A percentile compares a stretch with the other conserved stretches of the same genome.
Evolutionary conservation across 2,329 filamentous ascomycete species (phyloP).

Genomic region (Dactylellina drechsleri): DNA sequence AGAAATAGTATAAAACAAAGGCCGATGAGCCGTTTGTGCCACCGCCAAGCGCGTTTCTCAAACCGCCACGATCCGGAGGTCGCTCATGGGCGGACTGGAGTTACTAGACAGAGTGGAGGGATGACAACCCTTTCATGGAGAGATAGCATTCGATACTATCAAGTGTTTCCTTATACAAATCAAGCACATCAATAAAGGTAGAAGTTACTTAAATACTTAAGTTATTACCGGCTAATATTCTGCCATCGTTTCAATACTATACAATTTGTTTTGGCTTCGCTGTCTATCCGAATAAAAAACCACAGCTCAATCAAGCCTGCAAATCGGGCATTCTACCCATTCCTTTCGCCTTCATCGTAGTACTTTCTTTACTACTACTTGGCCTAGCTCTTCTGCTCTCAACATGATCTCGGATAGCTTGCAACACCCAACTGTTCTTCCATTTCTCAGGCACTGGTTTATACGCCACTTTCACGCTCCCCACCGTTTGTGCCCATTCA

Average conservation of each 20-base stretch:
- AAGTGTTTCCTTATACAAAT: too few species aligned
- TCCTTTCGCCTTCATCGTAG: constrained; percentile 26
- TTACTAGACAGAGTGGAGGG: constrained; percentile 13
- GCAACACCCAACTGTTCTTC: constrained; percentile 82
- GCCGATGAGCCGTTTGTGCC: not conserved
- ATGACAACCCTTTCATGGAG: not conserved
- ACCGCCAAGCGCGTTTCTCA: not conserved
- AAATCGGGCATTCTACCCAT: constrained; percentile 51
- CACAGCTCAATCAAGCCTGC: not conserved
- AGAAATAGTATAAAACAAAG: not conserved
- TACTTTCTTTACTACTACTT: constrained; percentile 63
- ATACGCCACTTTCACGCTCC: constrained; percentile 93
- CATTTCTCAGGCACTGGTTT: constrained; percentile 87
- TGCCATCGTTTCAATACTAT: not conserved
- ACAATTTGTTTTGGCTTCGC: not conserved
- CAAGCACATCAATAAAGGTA: too few species aligned
- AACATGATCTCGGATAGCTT: constrained; percentile 82
- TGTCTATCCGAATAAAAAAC: not conserved
- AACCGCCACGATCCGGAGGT: not conserved
- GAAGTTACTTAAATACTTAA: too few species aligned
- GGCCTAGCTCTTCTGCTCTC: constrained; percentile 71
- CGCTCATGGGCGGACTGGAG: not conserved
- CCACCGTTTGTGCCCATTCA: constrained; percentile 97
- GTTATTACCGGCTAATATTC: too few species aligned
- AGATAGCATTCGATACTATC: not conserved